phyloP scores from a whole-genome alignment of 2,329 filamentous ascomycete genomes.

The Chaetomium strumarium region DNA sequence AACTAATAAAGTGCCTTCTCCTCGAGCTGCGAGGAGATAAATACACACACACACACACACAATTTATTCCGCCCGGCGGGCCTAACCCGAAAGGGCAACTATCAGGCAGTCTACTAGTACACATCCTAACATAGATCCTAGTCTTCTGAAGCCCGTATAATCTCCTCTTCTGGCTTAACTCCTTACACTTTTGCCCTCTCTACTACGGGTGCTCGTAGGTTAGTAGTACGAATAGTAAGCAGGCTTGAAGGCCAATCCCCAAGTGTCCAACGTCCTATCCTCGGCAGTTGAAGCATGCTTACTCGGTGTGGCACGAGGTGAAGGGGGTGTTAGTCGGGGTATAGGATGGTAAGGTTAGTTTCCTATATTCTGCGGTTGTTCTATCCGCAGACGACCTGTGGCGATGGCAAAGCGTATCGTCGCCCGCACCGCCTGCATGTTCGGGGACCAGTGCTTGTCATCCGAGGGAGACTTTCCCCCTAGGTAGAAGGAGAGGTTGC shows the following conservation, averaged over 20 bases:
- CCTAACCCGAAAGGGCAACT: too few relatives aligned
- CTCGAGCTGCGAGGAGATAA: too few relatives aligned
- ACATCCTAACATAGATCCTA: too few relatives aligned
- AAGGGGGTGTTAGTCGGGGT: neutral
- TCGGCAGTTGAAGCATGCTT: neutral
- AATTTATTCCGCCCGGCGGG: too few relatives aligned
- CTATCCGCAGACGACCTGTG: neutral
- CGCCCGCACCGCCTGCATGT: too few relatives aligned
- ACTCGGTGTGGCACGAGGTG: neutral
- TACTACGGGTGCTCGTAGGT: neutral
- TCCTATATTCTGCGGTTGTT: neutral
- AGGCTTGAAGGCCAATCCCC: neutral
- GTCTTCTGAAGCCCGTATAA: too few relatives aligned
- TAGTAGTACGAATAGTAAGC: neutral
- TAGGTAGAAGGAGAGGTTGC: too few relatives aligned
- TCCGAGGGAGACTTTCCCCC: too few relatives aligned
- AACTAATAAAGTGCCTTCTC: too few relatives aligned
- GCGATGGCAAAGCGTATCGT: neutral
- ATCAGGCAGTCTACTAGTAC: too few relatives aligned
- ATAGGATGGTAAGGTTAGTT: neutral
- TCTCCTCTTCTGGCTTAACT: too few relatives aligned
- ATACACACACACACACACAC: too few relatives aligned
- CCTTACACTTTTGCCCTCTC: neutral
- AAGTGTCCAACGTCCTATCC: neutral
- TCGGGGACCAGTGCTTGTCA: neutral